Evolutionary conservation across 768 basidiomycete species (phyloP), one percentile per base, ranked within the genome.

Genomic region (Hydnum rufescens): DNA sequence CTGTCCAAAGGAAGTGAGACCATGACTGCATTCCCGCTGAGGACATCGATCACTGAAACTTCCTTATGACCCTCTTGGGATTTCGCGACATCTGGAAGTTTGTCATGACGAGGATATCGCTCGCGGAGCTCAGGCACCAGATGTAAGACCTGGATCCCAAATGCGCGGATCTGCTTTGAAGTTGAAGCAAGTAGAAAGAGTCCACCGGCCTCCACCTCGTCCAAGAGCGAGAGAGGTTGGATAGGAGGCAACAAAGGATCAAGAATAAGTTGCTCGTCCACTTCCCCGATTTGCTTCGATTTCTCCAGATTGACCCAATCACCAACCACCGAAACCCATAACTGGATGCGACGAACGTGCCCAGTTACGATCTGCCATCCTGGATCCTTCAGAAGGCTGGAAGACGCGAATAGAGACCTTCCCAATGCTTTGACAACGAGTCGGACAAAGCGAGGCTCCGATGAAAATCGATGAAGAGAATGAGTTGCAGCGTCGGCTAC

Each of bases 311-410:
- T 64, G 36, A 79, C 69, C 82, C 88, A 87, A 8, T 66, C 68
- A 49, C 81, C 77, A 16, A 90, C 74, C 2, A 89, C 64, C 26
- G 69, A 70, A 4, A 74, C 67, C 90, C 90, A 95, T 4, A 90
- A 66, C 32, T 70, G 67, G 32, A 88, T 68, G 3, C 93, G 61
- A 23, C 77, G 72, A 5, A 74, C 63, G 19, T 77, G 78, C 60
- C 88, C 83, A 8, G 54, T 46, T 4, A 51, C 48, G 31, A 53
- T 19, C n/a, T 51, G 42, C 29, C 32, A 32, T 13, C 47, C 32
- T 6, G n/a, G 22, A 49, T 56, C 55, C 19, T 48, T 43, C 13
- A 51, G 26, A 4, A 53, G 54, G 34, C 52, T 56, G 5, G 48
- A 48, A 22, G 85, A 76, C 53, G 77, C 77, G 64, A 89, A 90